phyloP scores from a whole-genome alignment of 1,284 basidiomycete genomes.

The Leccinum pachyderme region DNA sequence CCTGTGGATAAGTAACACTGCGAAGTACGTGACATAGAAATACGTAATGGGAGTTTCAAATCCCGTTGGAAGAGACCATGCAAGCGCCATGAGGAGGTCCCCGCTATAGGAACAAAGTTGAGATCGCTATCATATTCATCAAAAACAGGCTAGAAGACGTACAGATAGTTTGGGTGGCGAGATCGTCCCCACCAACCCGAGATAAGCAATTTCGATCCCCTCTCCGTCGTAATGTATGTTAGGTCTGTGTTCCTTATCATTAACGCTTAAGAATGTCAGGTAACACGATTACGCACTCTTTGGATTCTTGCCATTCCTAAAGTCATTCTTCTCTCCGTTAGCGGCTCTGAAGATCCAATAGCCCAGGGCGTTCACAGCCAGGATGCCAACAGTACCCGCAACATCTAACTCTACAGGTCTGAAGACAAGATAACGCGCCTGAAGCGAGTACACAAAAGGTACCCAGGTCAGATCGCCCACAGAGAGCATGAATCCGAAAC shows the following conservation, averaged over 20 bases:
- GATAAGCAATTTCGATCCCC: conserved; percentile 88
- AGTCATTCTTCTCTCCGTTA: conserved; percentile 96
- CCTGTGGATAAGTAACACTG: conserved; percentile 87
- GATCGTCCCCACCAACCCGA: conserved; percentile 98
- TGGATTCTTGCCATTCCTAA: conserved; percentile 90
- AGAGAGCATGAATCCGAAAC: conserved; percentile 98
- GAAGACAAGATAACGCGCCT: conserved; percentile 94
- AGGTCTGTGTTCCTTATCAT: conserved; percentile 51
- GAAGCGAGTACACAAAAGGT: conserved; percentile 92
- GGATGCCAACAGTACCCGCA: conserved; percentile 57
- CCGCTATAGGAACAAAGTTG: conserved; percentile 46
- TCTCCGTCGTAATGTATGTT: conserved; percentile 78
- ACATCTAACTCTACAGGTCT: conserved; percentile 78
- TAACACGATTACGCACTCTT: conserved; percentile 56
- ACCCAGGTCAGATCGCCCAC: conserved; percentile 95
- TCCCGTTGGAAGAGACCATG: conserved; percentile 94
- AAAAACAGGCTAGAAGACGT: conserved; percentile 30
- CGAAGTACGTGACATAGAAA: conserved; percentile 92
- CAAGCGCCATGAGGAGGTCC: conserved; percentile 86
- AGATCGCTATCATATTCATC: neutral
- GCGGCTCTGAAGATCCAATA: conserved; percentile 90
- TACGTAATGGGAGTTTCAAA: conserved; percentile 94
- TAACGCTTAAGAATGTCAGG: neutral
- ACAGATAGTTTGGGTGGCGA: conserved; percentile 93
- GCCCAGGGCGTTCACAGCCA: conserved; percentile 72